Conservation (phyloP, 352 stramenopile genomes). For the Globisporangium carolinianum region DNA sequence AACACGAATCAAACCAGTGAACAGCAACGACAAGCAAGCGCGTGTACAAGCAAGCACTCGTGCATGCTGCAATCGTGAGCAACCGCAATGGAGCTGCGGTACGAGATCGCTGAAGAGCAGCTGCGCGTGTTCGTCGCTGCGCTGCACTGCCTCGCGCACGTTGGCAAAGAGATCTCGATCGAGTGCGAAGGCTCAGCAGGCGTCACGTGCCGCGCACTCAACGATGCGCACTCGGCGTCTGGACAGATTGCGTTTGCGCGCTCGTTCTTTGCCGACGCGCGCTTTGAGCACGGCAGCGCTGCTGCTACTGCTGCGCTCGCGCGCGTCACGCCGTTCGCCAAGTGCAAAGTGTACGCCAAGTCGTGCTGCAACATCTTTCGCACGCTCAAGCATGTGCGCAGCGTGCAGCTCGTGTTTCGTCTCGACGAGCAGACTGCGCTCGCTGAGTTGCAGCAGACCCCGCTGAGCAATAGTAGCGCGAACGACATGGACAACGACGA, state of each 20-base stretch:
- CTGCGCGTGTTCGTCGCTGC: constrained; percentile 73
- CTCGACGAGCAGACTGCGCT: constrained; percentile 31
- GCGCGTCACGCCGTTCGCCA: constrained; percentile 35
- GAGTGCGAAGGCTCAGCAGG: constrained; percentile 46
- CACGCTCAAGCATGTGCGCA: constrained; percentile 78
- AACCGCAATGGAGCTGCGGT: constrained; percentile 53
- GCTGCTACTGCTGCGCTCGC: not conserved
- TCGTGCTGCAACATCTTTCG: constrained; percentile 77
- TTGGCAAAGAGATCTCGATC: constrained; percentile 74
- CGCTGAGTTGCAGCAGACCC: constrained; percentile 13
- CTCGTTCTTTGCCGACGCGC: constrained; percentile 53
- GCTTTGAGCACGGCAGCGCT: constrained; percentile 10
- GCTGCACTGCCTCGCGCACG: constrained; percentile 69
- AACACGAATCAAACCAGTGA: too few species aligned
- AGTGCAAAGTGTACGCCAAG: constrained; percentile 75
- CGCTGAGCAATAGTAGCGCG: constrained; percentile 7
- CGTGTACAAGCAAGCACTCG: too few species aligned
- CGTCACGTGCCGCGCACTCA: constrained; percentile 67
- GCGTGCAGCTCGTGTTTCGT: constrained; percentile 55
- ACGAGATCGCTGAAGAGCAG: constrained; percentile 68
- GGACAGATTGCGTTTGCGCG: constrained; percentile 52
- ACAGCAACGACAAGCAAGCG: too few species aligned
- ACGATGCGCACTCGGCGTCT: constrained; percentile 80
- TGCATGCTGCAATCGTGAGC: not conserved
- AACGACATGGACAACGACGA: constrained; percentile 7